Conservation (phyloP, 805 yeast genomes). For the Hanseniaspora meyeri region DNA sequence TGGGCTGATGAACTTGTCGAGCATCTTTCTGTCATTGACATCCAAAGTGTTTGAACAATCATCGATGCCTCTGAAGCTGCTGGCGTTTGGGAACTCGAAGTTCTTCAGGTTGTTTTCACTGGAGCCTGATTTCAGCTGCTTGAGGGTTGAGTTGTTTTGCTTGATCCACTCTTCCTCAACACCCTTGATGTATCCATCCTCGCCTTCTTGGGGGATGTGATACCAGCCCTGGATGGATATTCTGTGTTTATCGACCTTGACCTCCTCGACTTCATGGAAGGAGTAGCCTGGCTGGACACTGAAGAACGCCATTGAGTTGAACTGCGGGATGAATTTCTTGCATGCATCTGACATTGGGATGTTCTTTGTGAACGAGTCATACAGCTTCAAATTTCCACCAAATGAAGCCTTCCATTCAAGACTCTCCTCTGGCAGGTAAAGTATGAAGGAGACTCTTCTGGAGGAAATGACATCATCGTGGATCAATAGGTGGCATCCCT, state of each 20-base stretch:
- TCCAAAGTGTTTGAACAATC: constrained; percentile 28
- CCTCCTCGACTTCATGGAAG: constrained; percentile 98
- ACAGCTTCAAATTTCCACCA: constrained; percentile 85
- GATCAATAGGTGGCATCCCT: constrained; percentile 85
- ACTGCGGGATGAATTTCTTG: constrained; percentile 70
- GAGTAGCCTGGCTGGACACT: constrained; percentile 92
- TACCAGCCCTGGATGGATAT: constrained; percentile 97
- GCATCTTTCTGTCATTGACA: constrained; percentile 18
- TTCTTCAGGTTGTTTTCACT: constrained; percentile 56
- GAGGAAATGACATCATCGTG: constrained; percentile 98
- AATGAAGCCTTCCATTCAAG: constrained; percentile 77
- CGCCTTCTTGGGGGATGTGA: constrained; percentile 91
- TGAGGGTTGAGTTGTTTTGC: constrained; percentile 66
- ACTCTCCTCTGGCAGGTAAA: constrained; percentile 88
- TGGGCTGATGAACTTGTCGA: constrained; percentile 22
- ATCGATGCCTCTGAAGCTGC: constrained; percentile 31
- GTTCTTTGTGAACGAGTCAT: constrained; percentile 75
- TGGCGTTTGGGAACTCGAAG: constrained; percentile 63
- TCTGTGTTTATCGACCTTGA: constrained; percentile 78
- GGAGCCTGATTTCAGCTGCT: constrained; percentile 43
- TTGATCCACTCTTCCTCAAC: constrained; percentile 53
- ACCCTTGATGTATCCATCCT: constrained; percentile 68
- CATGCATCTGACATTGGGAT: constrained; percentile 73
- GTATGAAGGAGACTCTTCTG: constrained; percentile 79
- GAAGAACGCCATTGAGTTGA: constrained; percentile 92